phyloP scores from a whole-genome alignment of 2,329 filamentous ascomycete genomes.

The Fusarium hostae region DNA sequence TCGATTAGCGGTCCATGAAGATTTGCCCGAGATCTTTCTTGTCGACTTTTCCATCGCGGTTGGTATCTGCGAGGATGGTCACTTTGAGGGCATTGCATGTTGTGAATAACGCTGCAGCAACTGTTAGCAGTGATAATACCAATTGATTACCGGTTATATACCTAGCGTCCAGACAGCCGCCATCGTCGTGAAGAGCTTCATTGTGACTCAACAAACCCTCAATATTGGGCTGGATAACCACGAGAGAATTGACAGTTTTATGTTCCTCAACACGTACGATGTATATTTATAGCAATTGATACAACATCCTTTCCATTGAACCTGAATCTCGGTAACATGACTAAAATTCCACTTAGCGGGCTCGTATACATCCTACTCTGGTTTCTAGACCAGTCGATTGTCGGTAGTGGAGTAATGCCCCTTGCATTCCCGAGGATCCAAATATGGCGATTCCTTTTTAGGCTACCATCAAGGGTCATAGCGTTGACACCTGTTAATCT shows the following conservation, averaged over 20 bases:
- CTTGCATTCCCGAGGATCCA: neutral
- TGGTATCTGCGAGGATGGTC: conserved; percentile 50
- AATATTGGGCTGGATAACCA: rapidly evolving
- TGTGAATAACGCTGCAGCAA: neutral
- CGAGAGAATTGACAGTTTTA: no score
- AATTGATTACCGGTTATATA: neutral
- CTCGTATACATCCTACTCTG: neutral
- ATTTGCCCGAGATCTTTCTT: conserved; percentile 41
- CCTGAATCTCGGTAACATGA: neutral
- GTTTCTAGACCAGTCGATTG: neutral
- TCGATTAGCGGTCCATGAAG: conserved; percentile 31
- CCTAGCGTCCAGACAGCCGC: conserved; percentile 8
- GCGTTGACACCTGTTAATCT: neutral
- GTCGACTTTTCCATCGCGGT: conserved; percentile 51
- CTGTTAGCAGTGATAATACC: neutral
- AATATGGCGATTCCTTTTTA: neutral
- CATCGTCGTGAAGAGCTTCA: conserved; percentile 5
- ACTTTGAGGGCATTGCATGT: conserved; percentile 19
- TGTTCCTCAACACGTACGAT: neutral
- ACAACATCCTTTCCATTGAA: neutral
- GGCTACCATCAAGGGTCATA: neutral
- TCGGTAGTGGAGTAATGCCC: neutral
- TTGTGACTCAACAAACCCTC: neutral
- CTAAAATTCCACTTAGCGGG: neutral
- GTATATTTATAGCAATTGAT: neutral